Base-by-base conservation (phyloP, 2,329 filamentous ascomycete genomes). In the Cercospora zeae-maydis region DNA sequence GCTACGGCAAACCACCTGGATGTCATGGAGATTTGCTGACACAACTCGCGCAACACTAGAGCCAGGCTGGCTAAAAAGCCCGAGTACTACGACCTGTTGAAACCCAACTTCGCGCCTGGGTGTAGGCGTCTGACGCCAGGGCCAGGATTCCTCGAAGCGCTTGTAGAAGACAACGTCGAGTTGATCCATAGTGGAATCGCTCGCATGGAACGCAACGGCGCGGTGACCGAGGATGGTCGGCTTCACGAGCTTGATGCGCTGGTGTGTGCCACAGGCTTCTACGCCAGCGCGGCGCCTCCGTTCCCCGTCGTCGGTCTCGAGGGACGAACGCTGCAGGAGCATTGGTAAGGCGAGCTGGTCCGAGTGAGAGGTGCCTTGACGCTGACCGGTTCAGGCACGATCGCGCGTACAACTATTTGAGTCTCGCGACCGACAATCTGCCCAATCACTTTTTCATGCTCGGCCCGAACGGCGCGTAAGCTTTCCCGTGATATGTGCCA, bases 111-210 rank as follows among this genome's bases (percentile, higher is more conserved):
- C 63, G 73, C 78, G 0, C 66, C 66, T 6, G 81, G 81, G 1
- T 84, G 81, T 62, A 74, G 81, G 11, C 75, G 82, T 3, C 67
- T 82, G 10, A 82, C 81, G 0, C 82, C 82, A 0, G 82, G 82
- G 0, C 79, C 79, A 27, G 81, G 81, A 0, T 84, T 81, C 66
- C 77, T 84, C 14, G 79, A 83, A 68, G 78, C 81, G 78, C 71
- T 82, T 37, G 72, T 73, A 1, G 65, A 78, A 62, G 74, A 76
- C 14, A 83, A 84, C 51, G 81, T 83, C 1, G 77, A 77, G 6
- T 75, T 76, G 6, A 75, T 81, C 31, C 75, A 74, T 24, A 75
- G 77, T 31, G 71, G 68, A 1, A 79, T 83, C 65, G 62, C 68
- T 14, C 68, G 71, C 13, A 77, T 81, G 62, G 73, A 74, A 5